Base-by-base conservation (phyloP, 164 flowering plant genomes). In the Platanus orientalis region DNA sequence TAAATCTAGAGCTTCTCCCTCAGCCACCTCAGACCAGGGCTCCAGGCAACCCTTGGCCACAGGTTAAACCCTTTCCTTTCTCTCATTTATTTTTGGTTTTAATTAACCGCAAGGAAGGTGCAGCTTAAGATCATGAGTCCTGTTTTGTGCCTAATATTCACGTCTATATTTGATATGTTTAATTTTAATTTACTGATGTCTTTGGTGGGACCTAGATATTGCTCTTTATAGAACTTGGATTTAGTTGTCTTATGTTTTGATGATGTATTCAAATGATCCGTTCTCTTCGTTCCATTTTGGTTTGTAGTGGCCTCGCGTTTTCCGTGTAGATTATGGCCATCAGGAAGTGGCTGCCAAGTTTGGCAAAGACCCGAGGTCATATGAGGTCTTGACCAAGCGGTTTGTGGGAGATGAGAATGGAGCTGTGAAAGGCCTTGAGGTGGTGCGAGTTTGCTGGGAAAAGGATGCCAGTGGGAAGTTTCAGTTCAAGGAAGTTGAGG, bases 401-500 rank as follows among this genome's bases (percentile, higher is more conserved):
- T n/a, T 17, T 29, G 21, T 57, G 10, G 36, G 26, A 14, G 60
- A 24, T 16, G 26, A 57, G 36, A 34, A 29, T 32, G 42, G 60
- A 5, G 21, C 21, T 7, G 60, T 57, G 25, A 32, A 29, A 20
- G 42, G 42, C 7, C 60, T 57, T 20, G 24, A 28, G 39, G 42
- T 24, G 60, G 60, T 57, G 23, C 21, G 21, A 14, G 40, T 57
- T 11, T 11, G 11, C 20, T 57, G 60, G 60, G 23, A 29, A 17
- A 32, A 29, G 25, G 60, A 24, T 24, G 26, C 49, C 20, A 44
- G 2, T 44, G 49, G 49, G 20, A 44, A 16, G 49, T 44, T 44
- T 44, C 49, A 57, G 42, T n/a, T 34, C 10, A 20, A 29, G 60
- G 60, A 57, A 34, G 24, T 29, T n/a, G 25, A n/a, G 60, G 60